Evolutionary conservation across 768 basidiomycete species (phyloP).

Genomic region (Lentinula boryana): DNA sequence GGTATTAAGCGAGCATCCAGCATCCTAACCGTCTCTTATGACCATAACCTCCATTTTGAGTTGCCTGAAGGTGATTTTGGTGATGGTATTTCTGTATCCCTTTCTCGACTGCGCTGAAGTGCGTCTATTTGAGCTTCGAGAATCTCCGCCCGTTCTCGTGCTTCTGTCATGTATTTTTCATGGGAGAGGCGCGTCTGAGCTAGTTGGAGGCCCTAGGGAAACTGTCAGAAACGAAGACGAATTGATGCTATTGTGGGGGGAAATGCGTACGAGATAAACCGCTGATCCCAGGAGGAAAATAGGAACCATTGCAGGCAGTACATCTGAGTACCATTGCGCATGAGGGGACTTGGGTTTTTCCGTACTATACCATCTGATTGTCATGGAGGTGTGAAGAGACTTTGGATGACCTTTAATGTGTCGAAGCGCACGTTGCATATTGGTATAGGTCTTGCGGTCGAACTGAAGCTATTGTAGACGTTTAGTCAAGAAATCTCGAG

Average conservation of each 20-base stretch:
- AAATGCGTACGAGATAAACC: slow-evolving; percentile 57
- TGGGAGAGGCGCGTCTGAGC: slow-evolving; percentile 57
- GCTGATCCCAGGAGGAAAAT: slow-evolving; percentile 73
- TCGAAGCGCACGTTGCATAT: not conserved
- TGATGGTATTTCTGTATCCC: slow-evolving; percentile 3
- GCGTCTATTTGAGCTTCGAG: slow-evolving; percentile 57
- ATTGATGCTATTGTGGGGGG: not conserved
- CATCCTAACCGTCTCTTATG: not conserved
- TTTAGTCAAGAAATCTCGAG: not conserved
- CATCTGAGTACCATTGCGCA: slow-evolving; percentile 60
- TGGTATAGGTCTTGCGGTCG: not conserved
- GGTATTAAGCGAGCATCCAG: not conserved
- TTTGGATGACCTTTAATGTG: not conserved
- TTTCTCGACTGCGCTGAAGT: slow-evolving; percentile 26
- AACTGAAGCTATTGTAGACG: not conserved
- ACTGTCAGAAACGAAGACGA: not conserved
- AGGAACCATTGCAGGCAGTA: slow-evolving; percentile 74
- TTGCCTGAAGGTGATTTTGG: not conserved
- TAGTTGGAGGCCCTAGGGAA: slow-evolving; percentile 56
- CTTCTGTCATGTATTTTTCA: slow-evolving; percentile 66
- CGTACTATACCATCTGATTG: not conserved
- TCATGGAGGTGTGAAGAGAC: not conserved
- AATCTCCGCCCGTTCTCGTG: slow-evolving; percentile 39
- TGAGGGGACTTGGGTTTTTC: slow-evolving; percentile 40
- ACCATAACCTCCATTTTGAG: slow-evolving; percentile 8